Evolutionary conservation across 176 grass and related monocot genomes (phyloP).

Genomic region (Triticum dicoccoides): DNA sequence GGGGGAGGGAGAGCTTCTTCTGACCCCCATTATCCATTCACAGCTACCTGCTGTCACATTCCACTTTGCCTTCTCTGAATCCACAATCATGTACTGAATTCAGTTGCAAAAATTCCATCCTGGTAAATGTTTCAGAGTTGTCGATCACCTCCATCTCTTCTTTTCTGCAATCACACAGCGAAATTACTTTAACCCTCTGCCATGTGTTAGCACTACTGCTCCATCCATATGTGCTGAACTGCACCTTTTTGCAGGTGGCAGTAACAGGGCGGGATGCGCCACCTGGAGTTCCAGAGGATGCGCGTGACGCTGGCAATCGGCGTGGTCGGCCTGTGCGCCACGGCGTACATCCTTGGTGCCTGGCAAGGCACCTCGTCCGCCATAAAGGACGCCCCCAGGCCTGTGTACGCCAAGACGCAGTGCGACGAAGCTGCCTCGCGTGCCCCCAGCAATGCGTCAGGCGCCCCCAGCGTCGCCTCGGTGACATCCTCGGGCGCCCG

Average conservation of each 20-base stretch:
- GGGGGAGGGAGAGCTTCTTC: neutral
- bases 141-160: neutral
- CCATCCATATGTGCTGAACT: neutral
- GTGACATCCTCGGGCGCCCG: neutral
- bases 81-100: neutral
- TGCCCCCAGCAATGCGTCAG: neutral
- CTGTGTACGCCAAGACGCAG: conserved; percentile 25
- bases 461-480: neutral
- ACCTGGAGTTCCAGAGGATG: conserved; percentile 44
- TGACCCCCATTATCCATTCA: neutral
- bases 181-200: neutral
- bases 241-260: conserved; percentile 40
- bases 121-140: neutral
- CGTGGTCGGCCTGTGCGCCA: conserved; percentile 41
- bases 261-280: conserved; percentile 38
- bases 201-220: neutral
- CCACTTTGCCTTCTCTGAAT: neutral
- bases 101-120: neutral
- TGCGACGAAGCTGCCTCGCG: neutral
- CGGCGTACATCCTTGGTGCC: conserved; percentile 81
- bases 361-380: conserved; percentile 53
- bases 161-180: neutral
- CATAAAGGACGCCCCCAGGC: neutral
- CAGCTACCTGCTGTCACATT: too few relatives aligned
- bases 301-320: conserved; percentile 44